These are phyloP conservation scores for Cladosporium sp. DNA, from an alignment of 2,329 filamentous ascomycete genomes.

Conservation along the genomic window DNA sequence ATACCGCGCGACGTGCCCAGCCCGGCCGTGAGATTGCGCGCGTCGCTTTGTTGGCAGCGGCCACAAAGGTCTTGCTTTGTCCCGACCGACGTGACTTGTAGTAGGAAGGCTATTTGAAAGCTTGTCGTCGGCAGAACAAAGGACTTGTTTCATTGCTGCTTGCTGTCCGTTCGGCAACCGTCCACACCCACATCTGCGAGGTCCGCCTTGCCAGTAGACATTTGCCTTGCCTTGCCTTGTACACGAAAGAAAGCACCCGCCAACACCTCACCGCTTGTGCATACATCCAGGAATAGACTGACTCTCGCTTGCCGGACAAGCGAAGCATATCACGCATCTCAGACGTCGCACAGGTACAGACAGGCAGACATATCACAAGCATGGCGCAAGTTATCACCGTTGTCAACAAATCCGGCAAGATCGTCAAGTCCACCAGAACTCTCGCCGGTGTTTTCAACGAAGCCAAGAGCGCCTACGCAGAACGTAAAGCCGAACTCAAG, in stretches of 20 bases:
- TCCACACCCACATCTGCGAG: background rate
- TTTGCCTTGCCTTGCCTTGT: background rate
- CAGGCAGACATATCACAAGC: background rate
- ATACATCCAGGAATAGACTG: constrained; percentile 8
- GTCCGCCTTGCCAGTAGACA: constrained; percentile 10
- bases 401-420: constrained; percentile 87
- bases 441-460: constrained; percentile 89
- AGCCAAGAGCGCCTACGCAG: constrained; percentile 81
- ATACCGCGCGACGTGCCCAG: constrained; percentile 13
- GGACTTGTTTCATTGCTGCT: constrained; percentile 14
- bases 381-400: constrained; percentile 76
- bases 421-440: constrained; percentile 88
- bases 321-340: constrained; percentile 1
- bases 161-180: background rate
- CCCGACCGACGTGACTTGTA: background rate
- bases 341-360: constrained; percentile 3
- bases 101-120: constrained; percentile 11
- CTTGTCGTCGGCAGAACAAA: constrained; percentile 13
- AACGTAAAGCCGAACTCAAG: constrained; percentile 80
- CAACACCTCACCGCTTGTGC: background rate
- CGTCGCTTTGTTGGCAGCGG: constrained; percentile 15
- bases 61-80: constrained; percentile 12
- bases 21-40: constrained; percentile 9
- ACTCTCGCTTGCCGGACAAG: constrained; percentile 17
- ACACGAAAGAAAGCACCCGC: background rate